Percentiles rank a stretch among this genome's conserved stretches.
Conservation (phyloP, 2,329 filamentous ascomycete species). For the Cladosporium sp. region DNA sequence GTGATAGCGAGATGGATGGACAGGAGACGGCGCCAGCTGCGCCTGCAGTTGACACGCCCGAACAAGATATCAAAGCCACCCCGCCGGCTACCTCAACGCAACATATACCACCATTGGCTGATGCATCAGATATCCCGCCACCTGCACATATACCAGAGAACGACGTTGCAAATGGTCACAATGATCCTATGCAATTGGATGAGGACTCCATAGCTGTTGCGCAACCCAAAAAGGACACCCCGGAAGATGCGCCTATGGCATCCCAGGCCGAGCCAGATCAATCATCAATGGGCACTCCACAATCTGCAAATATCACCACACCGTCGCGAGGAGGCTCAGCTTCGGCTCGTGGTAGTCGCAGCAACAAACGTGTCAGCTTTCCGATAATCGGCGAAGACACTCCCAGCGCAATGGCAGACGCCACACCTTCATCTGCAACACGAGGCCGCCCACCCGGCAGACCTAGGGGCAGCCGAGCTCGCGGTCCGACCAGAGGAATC, state of each 20-base stretch:
- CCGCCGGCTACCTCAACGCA: background rate
- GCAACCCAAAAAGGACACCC: background rate
- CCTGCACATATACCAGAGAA: constrained; percentile 4
- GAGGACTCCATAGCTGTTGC: background rate
- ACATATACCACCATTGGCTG: background rate
- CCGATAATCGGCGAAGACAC: constrained; percentile 5
- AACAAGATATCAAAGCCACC: background rate
- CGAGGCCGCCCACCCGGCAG: constrained; percentile 9
- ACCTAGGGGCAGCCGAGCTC: constrained; percentile 11
- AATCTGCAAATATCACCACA: background rate
- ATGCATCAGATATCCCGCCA: background rate
- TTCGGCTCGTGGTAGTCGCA: constrained; percentile 6
- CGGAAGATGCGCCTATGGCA: background rate
- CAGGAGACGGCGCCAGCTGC: background rate
- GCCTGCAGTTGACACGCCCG: background rate
- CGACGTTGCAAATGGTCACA: background rate
- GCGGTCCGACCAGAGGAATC: constrained; percentile 9
- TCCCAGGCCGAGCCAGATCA: background rate
- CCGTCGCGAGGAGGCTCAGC: background rate
- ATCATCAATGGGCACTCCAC: constrained; percentile 2
- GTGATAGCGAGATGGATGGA: background rate
- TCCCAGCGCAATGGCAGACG: background rate
- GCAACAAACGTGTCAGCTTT: constrained; percentile 10
- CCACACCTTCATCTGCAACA: constrained; percentile 7
- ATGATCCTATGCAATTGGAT: background rate